Conservation (phyloP, 2,329 filamentous ascomycete species). For the Pseudogymnoascus sp. region DNA sequence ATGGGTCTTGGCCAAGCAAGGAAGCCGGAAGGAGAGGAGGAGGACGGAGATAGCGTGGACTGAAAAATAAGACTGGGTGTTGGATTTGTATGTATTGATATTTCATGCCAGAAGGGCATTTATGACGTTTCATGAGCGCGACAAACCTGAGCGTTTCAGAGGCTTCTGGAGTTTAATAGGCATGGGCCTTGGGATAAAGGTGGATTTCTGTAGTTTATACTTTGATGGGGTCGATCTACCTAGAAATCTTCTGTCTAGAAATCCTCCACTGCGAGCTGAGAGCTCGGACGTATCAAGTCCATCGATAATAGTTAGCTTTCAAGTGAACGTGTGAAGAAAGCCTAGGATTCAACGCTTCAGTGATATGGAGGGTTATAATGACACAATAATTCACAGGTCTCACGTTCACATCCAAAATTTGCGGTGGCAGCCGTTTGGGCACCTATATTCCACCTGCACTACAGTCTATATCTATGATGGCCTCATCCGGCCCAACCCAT, state of each 20-base stretch:
- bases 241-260: neutral
- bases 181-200: neutral
- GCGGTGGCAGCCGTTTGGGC: slow-evolving; percentile 2
- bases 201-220: neutral
- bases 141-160: neutral
- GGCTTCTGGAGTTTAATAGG: slow-evolving; percentile 6
- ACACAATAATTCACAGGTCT: neutral
- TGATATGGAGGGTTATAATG: neutral
- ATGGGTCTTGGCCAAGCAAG: slow-evolving; percentile 2
- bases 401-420: neutral
- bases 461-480: slow-evolving; percentile 8
- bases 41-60: slow-evolving; percentile 7
- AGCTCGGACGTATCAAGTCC: neutral
- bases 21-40: neutral
- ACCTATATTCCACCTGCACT: slow-evolving; percentile 9
- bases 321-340: neutral
- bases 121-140: slow-evolving; percentile 1
- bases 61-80: slow-evolving; percentile 1
- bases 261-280: neutral
- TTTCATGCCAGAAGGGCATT: neutral
- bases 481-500: neutral
- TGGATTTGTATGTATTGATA: slow-evolving; percentile 5
- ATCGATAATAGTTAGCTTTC: no score
- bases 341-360: neutral
- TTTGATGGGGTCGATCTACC: neutral